These are phyloP conservation scores for Vanilla planifolia DNA, from an alignment of 106 monocot species.

Conservation along the genomic window DNA sequence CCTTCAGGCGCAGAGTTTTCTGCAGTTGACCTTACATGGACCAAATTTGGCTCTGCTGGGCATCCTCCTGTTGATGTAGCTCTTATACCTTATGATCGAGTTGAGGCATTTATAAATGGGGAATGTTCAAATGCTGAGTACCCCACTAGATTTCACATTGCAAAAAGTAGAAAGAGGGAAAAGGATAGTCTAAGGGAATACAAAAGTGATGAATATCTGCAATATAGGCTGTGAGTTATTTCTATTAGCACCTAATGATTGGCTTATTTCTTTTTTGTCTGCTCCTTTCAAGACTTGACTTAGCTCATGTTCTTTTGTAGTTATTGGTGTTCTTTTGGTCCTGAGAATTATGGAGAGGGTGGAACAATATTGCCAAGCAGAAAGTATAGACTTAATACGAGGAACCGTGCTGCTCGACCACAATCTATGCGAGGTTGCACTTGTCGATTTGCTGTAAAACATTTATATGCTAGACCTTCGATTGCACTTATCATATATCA, in stretches of 20 bases:
- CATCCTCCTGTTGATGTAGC: slow-evolving; percentile 76
- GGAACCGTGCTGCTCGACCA: slow-evolving; percentile 91
- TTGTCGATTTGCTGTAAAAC: slow-evolving; percentile 88
- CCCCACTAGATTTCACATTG: slow-evolving; percentile 91
- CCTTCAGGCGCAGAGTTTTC: slow-evolving; percentile 74
- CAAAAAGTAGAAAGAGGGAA: slow-evolving; percentile 70
- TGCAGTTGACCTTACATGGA: slow-evolving; percentile 77
- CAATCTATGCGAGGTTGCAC: slow-evolving; percentile 99
- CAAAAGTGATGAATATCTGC: slow-evolving; percentile 82
- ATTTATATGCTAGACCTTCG: slow-evolving; percentile 73
- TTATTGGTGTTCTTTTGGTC: slow-evolving; percentile 99
- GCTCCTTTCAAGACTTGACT: not conserved
- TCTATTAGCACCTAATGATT: not conserved
- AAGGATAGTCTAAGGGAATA: slow-evolving; percentile 58
- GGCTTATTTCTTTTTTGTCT: not conserved
- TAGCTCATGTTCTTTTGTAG: slow-evolving; percentile 24
- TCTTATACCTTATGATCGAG: slow-evolving; percentile 71
- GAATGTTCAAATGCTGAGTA: slow-evolving; percentile 67
- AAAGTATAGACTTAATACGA: slow-evolving; percentile 85
- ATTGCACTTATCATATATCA: slow-evolving; percentile 85
- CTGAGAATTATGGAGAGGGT: slow-evolving; percentile 95
- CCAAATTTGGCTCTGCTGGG: slow-evolving; percentile 56
- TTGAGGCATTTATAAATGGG: slow-evolving; percentile 77
- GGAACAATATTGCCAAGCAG: slow-evolving; percentile 77
- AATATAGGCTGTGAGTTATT: slow-evolving; percentile 73